A percentile compares a stretch with the other conserved stretches of the same genome.
phyloP scores from a whole-genome alignment of 2,329 filamentous ascomycete genomes.

The Aureobasidium subglaciale region DNA sequence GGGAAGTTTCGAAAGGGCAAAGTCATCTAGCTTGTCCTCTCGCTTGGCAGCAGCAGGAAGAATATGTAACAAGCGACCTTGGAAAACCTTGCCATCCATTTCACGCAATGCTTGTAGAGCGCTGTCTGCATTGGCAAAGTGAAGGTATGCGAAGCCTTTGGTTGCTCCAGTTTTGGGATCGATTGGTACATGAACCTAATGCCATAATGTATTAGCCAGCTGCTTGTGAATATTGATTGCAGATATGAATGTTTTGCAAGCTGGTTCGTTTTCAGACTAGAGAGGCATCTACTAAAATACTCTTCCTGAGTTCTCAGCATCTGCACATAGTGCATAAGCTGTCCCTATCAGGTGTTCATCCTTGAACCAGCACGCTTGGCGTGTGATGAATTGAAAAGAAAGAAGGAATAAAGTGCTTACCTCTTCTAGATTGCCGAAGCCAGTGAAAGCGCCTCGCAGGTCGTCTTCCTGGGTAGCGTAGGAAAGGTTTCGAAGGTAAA shows the following conservation, averaged over 20 bases:
- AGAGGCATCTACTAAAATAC: slow-evolving; percentile 99
- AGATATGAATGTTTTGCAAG: neutral
- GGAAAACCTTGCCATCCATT: slow-evolving; percentile 79
- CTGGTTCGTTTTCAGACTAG: slow-evolving; percentile 56
- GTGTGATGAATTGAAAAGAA: slow-evolving; percentile 19
- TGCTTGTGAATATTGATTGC: neutral
- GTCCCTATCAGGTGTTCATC: slow-evolving; percentile 99
- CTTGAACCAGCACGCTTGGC: slow-evolving; percentile 34
- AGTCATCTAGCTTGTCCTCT: slow-evolving; percentile 77
- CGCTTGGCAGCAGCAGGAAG: slow-evolving; percentile 78
- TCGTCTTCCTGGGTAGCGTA: slow-evolving; percentile 75
- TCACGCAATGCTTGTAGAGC: slow-evolving; percentile 73
- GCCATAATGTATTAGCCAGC: slow-evolving; percentile 17
- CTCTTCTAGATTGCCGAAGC: slow-evolving; percentile 75
- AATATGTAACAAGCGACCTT: slow-evolving; percentile 86
- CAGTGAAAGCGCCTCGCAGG: slow-evolving; percentile 61
- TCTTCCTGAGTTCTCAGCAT: slow-evolving; percentile 84
- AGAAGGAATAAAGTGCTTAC: slow-evolving; percentile 50
- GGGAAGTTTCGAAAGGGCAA: slow-evolving; percentile 80
- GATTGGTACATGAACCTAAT: slow-evolving; percentile 77
- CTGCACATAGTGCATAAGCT: slow-evolving; percentile 80
- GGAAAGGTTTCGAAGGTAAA: slow-evolving; percentile 85
- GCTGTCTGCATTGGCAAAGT: slow-evolving; percentile 63
- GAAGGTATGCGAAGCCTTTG: slow-evolving; percentile 87
- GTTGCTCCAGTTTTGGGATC: slow-evolving; percentile 61